These are phyloP conservation scores for Aspergillus sclerotialis DNA, from an alignment of 2,329 filamentous ascomycete genomes.

Conservation along the genomic window DNA sequence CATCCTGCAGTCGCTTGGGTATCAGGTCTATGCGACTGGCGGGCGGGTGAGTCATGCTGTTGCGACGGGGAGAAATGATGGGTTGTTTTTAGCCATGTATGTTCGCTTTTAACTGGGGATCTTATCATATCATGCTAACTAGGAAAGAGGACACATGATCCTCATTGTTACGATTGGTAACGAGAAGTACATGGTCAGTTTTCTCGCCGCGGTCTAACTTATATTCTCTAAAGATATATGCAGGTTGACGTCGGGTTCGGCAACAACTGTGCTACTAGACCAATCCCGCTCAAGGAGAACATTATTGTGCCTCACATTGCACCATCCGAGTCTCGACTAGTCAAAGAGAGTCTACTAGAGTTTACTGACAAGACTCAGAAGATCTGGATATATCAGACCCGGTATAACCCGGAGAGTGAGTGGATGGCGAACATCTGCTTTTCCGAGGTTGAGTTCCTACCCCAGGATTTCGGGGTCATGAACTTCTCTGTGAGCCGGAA, in stretches of 20 bases:
- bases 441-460: constrained; percentile 56
- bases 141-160: constrained; percentile 48
- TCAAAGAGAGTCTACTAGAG: constrained; percentile 43
- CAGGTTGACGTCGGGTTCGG: constrained; percentile 59
- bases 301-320: constrained; percentile 40
- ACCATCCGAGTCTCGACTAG: constrained; percentile 50
- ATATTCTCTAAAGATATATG: constrained; percentile 26
- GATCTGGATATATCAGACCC: constrained; percentile 59
- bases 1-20: constrained; percentile 47
- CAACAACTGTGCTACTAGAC: constrained; percentile 52
- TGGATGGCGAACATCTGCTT: constrained; percentile 63
- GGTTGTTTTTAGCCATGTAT: constrained; percentile 44
- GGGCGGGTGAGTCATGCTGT: constrained; percentile 38
- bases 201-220: neutral
- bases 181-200: constrained; percentile 34
- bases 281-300: constrained; percentile 47
- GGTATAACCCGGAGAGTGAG: constrained; percentile 38
- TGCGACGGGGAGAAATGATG: constrained; percentile 27
- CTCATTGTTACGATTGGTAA: constrained; percentile 52
- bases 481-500: constrained; percentile 51
- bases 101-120: constrained; percentile 5
- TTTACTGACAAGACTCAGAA: constrained; percentile 38
- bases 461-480: constrained; percentile 54
- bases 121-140: neutral
- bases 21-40: constrained; percentile 48